Evolutionary conservation across 257 asterid genomes (phyloP), one percentile per base, ranked within the genome.

Genomic region (Henckelia pumila): DNA sequence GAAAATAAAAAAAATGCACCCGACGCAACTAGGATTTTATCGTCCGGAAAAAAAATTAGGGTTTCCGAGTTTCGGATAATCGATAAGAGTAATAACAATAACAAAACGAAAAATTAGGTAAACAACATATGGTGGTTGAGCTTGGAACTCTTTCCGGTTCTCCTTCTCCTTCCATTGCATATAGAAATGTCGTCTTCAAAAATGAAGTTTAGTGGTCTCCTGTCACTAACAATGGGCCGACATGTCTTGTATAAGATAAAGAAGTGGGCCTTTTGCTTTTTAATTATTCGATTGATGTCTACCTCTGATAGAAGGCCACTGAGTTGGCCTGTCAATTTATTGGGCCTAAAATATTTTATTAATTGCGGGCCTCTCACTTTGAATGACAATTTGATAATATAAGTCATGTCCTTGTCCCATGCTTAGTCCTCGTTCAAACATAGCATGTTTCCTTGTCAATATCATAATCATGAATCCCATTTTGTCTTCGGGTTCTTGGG

Each of bases 221-320:
- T 63, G 32, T 29, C 29, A 53, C 21, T n/a, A 58, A 20, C 50
- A 64, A 69, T 77, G 81, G 81, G 81, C 81, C 78, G 69, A 73
- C 73, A 77, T 25, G 72, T 72, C 58, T 11, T 53, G 61, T 21
- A 60, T 7, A 16, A 28, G 19, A 33, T 21, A 44, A 67, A 59
- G 52, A 64, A 61, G 81, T 72, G 81, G 81, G 75, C 69, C 81
- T 63, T 52, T 63, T 5, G 28, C 40, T 74, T 53, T 28, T 59
- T 25, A 70, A 25, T 14, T 67, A 57, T 63, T 64, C 32, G 37
- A 44, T 53, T 52, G 63, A 61, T 66, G 74, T 78, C 74, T 23
- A 55, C 70, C 73, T 64, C 62, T 69, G 63, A 65, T 69, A 63
- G 55, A 74, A 68, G 21, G 40, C 32, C 64, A 49, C 4, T 37